These are phyloP conservation scores for Penicillium steckii DNA, from an alignment of 495 filamentous ascomycete genomes.

Conservation along the genomic window DNA sequence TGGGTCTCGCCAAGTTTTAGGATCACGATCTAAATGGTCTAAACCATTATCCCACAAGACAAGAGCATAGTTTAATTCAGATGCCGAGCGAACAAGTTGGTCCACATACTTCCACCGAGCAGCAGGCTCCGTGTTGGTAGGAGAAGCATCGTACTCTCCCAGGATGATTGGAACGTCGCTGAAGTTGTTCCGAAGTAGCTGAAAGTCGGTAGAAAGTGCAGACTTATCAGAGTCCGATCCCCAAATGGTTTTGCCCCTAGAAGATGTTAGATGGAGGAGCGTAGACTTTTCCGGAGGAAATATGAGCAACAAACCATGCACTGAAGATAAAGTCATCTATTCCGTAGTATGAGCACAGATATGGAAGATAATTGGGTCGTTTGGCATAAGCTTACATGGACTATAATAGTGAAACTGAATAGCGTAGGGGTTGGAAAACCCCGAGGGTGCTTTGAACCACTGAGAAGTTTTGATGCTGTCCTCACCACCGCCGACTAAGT, in stretches of 20 bases:
- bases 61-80: slow-evolving; percentile 43
- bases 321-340: slow-evolving; percentile 51
- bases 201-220: slow-evolving; percentile 48
- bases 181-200: slow-evolving; percentile 50
- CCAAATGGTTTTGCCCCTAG: slow-evolving; percentile 60
- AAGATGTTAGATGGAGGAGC: neutral
- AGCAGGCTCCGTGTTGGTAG: slow-evolving; percentile 49
- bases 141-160: slow-evolving; percentile 57
- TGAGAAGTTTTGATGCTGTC: slow-evolving; percentile 52
- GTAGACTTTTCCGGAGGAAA: neutral
- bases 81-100: slow-evolving; percentile 47
- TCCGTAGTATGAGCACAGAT: slow-evolving; percentile 15
- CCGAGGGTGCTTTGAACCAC: slow-evolving; percentile 50
- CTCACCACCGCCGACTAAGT: slow-evolving; percentile 50
- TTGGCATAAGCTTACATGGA: slow-evolving; percentile 42
- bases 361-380: slow-evolving; percentile 11
- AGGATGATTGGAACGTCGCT: slow-evolving; percentile 54
- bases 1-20: slow-evolving; percentile 49
- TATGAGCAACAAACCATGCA: slow-evolving; percentile 28
- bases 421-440: slow-evolving; percentile 56
- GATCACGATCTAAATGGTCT: slow-evolving; percentile 39
- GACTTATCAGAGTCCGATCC: slow-evolving; percentile 54
- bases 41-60: slow-evolving; percentile 61
- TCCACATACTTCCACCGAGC: slow-evolving; percentile 60
- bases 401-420: slow-evolving; percentile 65